Evolutionary conservation across 2,329 filamentous ascomycete genomes (phyloP), one percentile per base, ranked within the genome.

Genomic region (Acephala macrosclerotiorum): DNA sequence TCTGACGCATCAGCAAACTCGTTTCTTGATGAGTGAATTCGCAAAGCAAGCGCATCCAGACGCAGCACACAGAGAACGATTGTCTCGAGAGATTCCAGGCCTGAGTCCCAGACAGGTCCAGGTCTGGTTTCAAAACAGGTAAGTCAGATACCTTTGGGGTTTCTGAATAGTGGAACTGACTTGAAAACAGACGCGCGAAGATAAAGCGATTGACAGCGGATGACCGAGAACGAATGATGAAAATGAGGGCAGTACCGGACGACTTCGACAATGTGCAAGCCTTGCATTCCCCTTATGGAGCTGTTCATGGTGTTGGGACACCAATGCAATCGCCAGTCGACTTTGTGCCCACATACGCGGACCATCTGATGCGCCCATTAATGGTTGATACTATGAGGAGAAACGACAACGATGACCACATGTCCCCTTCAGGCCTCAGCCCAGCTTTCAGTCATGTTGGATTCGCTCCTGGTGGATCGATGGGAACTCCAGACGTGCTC

Each of bases 111-210:
- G 94, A 67, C 94, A 98, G 77, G 95, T 98, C 26, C 94, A 98
- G 79, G 94, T 98, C 58, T 98, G 94, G 95, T 98, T 98, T 80
- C 94, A 98, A 79, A 98, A 98, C 80, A 88, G 94, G 94, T 97
- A 85, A 73, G 85, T 75, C 60, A 68, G 56, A n/a, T 25, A 56
- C 20, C 59, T 47, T 58, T 8, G 57, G 42, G 26, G 20, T 33
- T 49, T 55, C 25, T 35, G 36, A 14, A 47, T n/a, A 42, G 22
- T 22, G 56, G 51, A 40, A 57, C 64, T 72, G 58, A 71, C 51
- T n/a, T 65, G 22, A 25, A 51, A 53, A n/a, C 58, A 91, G 89
- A 72, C 85, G 89, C 70, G 89, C 89, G 53, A 91, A 91, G 76
- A 90, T 91, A 75, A 91, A 91, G 83, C 84, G 89, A 56, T 81